phyloP scores from a whole-genome alignment of 139 green algal species.

The Chlorella ohadii region DNA sequence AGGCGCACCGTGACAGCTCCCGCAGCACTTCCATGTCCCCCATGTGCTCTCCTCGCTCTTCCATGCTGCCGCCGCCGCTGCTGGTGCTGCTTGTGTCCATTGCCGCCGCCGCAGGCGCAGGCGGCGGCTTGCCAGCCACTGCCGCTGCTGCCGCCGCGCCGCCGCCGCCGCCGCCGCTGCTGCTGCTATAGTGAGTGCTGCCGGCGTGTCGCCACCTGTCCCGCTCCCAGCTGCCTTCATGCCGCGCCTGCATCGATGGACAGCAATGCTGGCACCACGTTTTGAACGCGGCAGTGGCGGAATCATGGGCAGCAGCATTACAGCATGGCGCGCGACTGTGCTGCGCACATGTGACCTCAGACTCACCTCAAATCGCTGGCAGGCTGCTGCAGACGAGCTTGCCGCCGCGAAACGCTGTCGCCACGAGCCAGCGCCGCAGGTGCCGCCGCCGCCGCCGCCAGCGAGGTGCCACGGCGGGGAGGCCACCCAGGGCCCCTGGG shows the following conservation, averaged over 20 bases:
- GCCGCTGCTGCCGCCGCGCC: not conserved
- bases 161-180: not conserved
- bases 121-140: not conserved
- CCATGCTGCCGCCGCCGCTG: not conserved
- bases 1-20: not conserved
- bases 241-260: not conserved
- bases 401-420: not conserved
- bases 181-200: not conserved
- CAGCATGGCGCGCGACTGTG: not conserved
- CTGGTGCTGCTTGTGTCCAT: not conserved
- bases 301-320: not conserved
- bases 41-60: slow-evolving; percentile 28
- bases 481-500: too few relatives aligned
- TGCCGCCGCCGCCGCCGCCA: too few relatives aligned
- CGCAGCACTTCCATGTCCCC: slow-evolving; percentile 23
- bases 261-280: too few relatives aligned
- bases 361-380: not conserved
- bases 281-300: too few relatives aligned
- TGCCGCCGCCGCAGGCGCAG: not conserved
- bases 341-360: too few relatives aligned
- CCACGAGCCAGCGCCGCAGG: not conserved
- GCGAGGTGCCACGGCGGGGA: too few relatives aligned
- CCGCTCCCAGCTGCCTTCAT: not conserved
- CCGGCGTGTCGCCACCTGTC: not conserved
- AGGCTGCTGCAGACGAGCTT: not conserved